Evolutionary conservation across 257 asterid species (phyloP).

Genomic region (Penstemon davidsonii): DNA sequence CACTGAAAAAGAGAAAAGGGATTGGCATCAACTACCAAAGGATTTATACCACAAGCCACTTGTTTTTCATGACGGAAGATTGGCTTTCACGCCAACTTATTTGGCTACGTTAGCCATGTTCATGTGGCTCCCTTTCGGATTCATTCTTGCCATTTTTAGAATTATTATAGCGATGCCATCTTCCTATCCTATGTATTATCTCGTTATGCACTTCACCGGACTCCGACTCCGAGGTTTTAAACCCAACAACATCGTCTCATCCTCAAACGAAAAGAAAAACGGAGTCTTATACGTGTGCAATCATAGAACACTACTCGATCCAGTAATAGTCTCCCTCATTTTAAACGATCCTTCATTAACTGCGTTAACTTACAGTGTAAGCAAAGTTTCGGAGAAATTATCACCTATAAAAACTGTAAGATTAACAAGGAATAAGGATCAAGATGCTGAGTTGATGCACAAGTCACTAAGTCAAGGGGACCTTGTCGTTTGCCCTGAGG

Average conservation of each 20-base stretch:
- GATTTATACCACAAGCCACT: slow-evolving; percentile 48
- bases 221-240: background rate
- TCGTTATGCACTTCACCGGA: background rate
- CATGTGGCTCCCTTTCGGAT: slow-evolving; percentile 57
- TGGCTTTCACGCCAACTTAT: slow-evolving; percentile 50
- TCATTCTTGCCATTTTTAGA: slow-evolving; percentile 35
- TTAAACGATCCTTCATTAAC: slow-evolving; percentile 33
- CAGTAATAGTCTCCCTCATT: slow-evolving; percentile 34
- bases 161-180: slow-evolving; percentile 12
- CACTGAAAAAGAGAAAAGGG: no score
- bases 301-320: slow-evolving; percentile 52
- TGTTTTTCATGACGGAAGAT: slow-evolving; percentile 62
- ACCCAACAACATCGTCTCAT: background rate
- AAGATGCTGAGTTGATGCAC: slow-evolving; percentile 42
- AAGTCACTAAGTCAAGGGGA: slow-evolving; percentile 38
- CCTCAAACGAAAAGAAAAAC: background rate
- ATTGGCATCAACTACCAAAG: slow-evolving; percentile 17
- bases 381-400: slow-evolving; percentile 43
- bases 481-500: slow-evolving; percentile 57
- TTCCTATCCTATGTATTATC: slow-evolving; percentile 28
- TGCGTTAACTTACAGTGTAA: slow-evolving; percentile 50
- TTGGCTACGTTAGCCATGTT: slow-evolving; percentile 42
- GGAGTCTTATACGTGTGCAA: slow-evolving; percentile 50
- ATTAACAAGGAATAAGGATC: slow-evolving; percentile 39
- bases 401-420: slow-evolving; percentile 47